Base-by-base conservation (phyloP, 306 rosid species). In the Sphenostylis stenocarpa region DNA sequence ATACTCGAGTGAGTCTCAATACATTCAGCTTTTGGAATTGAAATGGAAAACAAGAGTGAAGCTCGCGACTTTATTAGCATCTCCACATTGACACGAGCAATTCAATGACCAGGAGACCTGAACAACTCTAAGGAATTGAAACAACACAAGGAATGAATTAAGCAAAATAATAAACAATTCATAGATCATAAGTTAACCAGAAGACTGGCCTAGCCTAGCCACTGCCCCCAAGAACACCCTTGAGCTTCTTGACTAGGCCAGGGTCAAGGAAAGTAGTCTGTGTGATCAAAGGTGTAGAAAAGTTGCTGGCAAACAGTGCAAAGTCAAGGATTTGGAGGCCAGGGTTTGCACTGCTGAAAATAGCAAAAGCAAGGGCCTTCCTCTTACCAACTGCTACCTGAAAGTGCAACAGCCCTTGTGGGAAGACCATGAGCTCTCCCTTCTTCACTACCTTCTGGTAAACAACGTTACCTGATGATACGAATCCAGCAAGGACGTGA, bases 261-360 rank as follows among this genome's bases (percentile, higher is more conserved):
- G 64, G 77, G 48, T 91, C 98, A 48, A 94, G 94, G 82, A 94
- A 94, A 29, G 98, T 91, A 1, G 88, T 82, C 61, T 73, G 26
- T 19, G 60, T 56, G 16, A 91, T 69, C 78, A 91, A 80, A 11
- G 80, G 69, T 56, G 97, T 80, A 15, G 93, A 43, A 36, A 94
- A 82, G 55, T 87, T 67, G 11, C 85, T 91, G 0, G 81, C 96
- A 67, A 94, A 93, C 65, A 94, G 72, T 9, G 97, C 96, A 71
- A 84, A 94, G 60, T 90, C 97, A 7, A 81, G 79, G 80, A 94
- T 88, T 57, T 94, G 98, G 45, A 94, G 96, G 3, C 97, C 98
- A 15, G 98, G 98, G 72, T 17, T 82, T n/a, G 98, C 68, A 75
- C 94, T 91, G 10, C 87, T 88, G 63, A 94, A 86, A 29, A 85